Conservation (phyloP, 1,284 basidiomycete genomes). For the Kalmanozyma brasiliensis region DNA sequence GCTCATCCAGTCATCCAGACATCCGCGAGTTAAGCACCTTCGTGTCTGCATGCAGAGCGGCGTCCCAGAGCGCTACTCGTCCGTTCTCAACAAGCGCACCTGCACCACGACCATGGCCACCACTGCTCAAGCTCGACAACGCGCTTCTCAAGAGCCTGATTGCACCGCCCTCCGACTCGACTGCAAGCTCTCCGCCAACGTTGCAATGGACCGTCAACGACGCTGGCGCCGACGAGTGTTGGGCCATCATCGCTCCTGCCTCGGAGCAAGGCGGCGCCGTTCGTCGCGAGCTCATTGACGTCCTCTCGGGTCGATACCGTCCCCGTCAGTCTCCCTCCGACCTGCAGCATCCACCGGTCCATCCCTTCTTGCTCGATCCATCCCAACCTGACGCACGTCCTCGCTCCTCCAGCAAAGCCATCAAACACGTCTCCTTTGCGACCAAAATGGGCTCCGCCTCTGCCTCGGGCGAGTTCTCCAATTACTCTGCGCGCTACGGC, state of each 20-base stretch:
- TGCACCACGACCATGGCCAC: conserved; percentile 5
- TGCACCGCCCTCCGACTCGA: neutral
- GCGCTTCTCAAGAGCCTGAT: conserved; percentile 3
- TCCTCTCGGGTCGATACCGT: conserved; percentile 31
- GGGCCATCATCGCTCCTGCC: conserved; percentile 60
- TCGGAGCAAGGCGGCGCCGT: conserved; percentile 53
- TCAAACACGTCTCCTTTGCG: conserved; percentile 58
- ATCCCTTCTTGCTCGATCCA: conserved; percentile 38
- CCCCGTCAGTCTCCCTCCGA: conserved; percentile 4
- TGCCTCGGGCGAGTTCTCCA: conserved; percentile 51
- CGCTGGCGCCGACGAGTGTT: conserved; percentile 45
- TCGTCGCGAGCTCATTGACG: conserved; percentile 43
- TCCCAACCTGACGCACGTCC: neutral
- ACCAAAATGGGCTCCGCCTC: conserved; percentile 30
- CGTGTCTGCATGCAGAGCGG: too few relatives aligned
- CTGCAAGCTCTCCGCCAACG: neutral
- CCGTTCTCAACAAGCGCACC: conserved; percentile 2
- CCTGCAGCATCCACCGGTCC: conserved; percentile 18
- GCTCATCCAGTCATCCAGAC: too few relatives aligned
- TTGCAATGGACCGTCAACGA: conserved; percentile 55
- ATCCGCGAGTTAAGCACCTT: too few relatives aligned
- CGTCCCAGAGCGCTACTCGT: neutral
- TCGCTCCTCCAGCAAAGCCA: conserved; percentile 10
- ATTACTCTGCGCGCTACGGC: conserved; percentile 63
- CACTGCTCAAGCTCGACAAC: conserved; percentile 21